These are phyloP conservation scores for Synchytrium microbalum DNA, from an alignment of 371 early-diverging fungal species.

Conservation along the genomic window DNA sequence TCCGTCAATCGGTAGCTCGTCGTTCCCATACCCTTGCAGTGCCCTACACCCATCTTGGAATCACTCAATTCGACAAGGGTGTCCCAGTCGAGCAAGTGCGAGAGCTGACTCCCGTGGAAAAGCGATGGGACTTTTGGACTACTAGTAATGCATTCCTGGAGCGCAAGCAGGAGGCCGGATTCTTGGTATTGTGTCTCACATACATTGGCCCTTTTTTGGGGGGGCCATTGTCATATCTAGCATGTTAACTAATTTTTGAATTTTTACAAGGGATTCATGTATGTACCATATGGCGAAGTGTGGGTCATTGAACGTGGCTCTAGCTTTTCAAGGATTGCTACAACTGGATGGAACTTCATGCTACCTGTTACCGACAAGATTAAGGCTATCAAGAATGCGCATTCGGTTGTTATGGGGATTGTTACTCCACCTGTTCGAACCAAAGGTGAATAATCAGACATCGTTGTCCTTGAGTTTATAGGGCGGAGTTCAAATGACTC, in stretches of 20 bases:
- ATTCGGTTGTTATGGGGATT: constrained; percentile 34
- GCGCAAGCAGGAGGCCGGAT: constrained; percentile 26
- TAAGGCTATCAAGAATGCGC: constrained; percentile 34
- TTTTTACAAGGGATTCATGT: constrained; percentile 23
- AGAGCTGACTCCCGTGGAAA: constrained; percentile 33
- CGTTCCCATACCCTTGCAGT: constrained; percentile 34
- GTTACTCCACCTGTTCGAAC: constrained; percentile 27
- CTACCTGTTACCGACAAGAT: constrained; percentile 31
- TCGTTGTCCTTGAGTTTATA: background rate
- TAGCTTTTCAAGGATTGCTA: constrained; percentile 15
- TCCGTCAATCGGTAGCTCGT: constrained; percentile 3
- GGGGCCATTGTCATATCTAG: background rate
- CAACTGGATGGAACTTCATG: constrained; percentile 28
- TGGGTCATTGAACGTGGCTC: constrained; percentile 34
- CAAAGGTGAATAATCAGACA: constrained; percentile 18
- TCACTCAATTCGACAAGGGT: constrained; percentile 38
- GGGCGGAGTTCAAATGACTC: no score
- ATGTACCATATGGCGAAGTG: constrained; percentile 36
- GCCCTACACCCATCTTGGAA: constrained; percentile 31
- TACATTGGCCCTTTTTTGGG: background rate
- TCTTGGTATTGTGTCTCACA: background rate
- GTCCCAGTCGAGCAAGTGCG: constrained; percentile 39
- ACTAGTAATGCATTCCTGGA: constrained; percentile 33
- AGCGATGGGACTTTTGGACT: constrained; percentile 49
- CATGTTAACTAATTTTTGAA: no score